These are phyloP conservation scores for Claviceps pusilla DNA, from an alignment of 2,329 filamentous ascomycete genomes.

Conservation along the genomic window DNA sequence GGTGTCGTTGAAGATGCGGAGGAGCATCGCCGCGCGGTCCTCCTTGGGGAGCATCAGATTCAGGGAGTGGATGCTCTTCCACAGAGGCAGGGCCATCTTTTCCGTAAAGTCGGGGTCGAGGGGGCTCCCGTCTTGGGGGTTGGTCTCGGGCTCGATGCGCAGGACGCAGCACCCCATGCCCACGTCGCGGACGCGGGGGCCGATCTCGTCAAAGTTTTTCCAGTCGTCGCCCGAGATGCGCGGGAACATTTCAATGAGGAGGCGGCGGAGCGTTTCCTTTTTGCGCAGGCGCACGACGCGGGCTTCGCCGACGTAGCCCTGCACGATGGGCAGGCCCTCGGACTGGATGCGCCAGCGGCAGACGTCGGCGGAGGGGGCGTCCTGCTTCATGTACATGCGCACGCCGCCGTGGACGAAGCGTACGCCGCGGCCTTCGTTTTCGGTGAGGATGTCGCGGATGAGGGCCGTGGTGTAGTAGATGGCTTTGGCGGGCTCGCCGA, in stretches of 20 bases:
- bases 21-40: constrained; percentile 79
- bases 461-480: constrained; percentile 91
- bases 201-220: constrained; percentile 72
- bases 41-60: constrained; percentile 99
- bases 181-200: constrained; percentile 63
- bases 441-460: constrained; percentile 66
- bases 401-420: constrained; percentile 95
- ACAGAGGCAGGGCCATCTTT: constrained; percentile 77
- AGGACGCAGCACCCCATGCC: constrained; percentile 87
- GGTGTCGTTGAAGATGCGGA: constrained; percentile 81
- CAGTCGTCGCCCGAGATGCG: constrained; percentile 63
- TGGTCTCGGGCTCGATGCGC: constrained; percentile 59
- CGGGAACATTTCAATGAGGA: constrained; percentile 94
- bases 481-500: constrained; percentile 76
- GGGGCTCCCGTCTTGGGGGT: constrained; percentile 1
- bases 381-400: constrained; percentile 98
- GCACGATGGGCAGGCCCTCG: constrained; percentile 80
- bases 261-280: constrained; percentile 63
- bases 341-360: constrained; percentile 93
- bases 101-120: constrained; percentile 45
- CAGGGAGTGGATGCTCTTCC: constrained; percentile 80
- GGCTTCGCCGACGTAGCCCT: constrained; percentile 72
- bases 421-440: constrained; percentile 81
- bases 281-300: constrained; percentile 61
- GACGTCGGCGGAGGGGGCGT: constrained; percentile 70